phyloP scores from a whole-genome alignment of 2,329 filamentous ascomycete species.

The Alternaria sp. region DNA sequence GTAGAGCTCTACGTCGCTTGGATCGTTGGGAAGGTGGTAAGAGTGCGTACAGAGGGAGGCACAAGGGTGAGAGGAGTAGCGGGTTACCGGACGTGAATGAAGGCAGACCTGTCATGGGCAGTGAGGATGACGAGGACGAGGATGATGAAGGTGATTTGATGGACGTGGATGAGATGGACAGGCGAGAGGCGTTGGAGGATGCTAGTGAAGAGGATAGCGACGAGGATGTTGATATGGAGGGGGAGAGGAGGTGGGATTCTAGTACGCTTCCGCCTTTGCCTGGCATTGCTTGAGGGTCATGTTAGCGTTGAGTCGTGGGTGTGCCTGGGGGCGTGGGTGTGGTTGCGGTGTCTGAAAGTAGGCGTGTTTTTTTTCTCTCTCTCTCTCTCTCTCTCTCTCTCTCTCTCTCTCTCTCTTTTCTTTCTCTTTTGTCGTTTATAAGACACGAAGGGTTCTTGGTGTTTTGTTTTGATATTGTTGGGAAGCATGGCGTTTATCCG shows the following conservation, averaged over 20 bases:
- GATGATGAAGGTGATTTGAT: conserved; percentile 23
- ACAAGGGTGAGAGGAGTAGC: conserved; percentile 25
- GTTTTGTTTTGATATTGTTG: conserved; percentile 1
- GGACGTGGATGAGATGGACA: conserved; percentile 26
- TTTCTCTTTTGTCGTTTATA: neutral
- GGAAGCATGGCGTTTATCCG: neutral
- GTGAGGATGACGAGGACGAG: conserved; percentile 17
- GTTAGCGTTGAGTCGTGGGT: neutral
- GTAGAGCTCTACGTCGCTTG: conserved; percentile 70
- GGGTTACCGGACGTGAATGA: conserved; percentile 1
- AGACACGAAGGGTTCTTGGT: neutral
- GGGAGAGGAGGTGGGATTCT: conserved; percentile 23
- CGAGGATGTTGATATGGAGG: conserved; percentile 13
- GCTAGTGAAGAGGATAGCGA: conserved; percentile 36
- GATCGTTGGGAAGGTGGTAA: conserved; percentile 69
- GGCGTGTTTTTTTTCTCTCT: neutral
- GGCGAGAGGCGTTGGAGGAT: conserved; percentile 10
- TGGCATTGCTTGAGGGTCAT: conserved; percentile 21
- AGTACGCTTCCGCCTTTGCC: conserved; percentile 33
- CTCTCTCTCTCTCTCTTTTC: no score
- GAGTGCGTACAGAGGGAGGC: conserved; percentile 37
- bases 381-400: no score
- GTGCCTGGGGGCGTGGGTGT: neutral
- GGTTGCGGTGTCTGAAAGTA: neutral
- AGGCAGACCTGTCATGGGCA: conserved; percentile 20